phyloP scores from a whole-genome alignment of 1,139 yeast species.

The Debaryomyces sp. region DNA sequence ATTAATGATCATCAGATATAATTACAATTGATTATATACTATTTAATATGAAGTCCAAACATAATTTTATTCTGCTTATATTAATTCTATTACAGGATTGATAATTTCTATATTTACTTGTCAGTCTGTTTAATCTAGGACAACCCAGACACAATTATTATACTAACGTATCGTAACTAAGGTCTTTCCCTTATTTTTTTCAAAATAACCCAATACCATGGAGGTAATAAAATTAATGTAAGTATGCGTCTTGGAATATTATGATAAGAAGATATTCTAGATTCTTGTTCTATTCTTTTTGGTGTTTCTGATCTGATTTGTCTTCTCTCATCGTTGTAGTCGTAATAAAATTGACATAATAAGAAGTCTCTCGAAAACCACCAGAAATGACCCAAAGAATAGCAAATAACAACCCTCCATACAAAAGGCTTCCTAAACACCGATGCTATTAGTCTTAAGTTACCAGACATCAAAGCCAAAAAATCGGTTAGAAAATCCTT shows the following conservation, averaged over 20 bases:
- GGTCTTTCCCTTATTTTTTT: conserved; percentile 11
- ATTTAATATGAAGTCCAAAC: not conserved
- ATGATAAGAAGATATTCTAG: conserved; percentile 16
- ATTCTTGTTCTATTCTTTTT: conserved; percentile 15
- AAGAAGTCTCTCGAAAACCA: conserved; percentile 36
- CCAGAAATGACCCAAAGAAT: conserved; percentile 39
- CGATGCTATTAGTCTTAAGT: conserved; percentile 9
- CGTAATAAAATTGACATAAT: conserved; percentile 23
- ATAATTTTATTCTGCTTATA: not conserved
- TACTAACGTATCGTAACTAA: not conserved
- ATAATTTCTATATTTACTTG: not conserved
- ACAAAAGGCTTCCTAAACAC: conserved; percentile 14
- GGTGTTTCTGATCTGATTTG: conserved; percentile 16
- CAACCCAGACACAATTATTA: too few relatives aligned
- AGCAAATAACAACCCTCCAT: conserved; percentile 25
- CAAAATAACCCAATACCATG: conserved; percentile 41
- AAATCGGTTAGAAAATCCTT: conserved; percentile 13
- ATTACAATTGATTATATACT: not conserved
- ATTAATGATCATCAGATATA: not conserved
- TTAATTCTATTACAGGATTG: not conserved
- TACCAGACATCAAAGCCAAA: conserved; percentile 12
- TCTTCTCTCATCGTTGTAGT: conserved; percentile 18
- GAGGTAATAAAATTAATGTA: conserved; percentile 33
- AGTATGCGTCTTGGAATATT: conserved; percentile 11
- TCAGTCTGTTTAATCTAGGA: not conserved